Evolutionary conservation across 2,329 filamentous ascomycete species (phyloP).

Genomic region (Aspergillus ochraceus): DNA sequence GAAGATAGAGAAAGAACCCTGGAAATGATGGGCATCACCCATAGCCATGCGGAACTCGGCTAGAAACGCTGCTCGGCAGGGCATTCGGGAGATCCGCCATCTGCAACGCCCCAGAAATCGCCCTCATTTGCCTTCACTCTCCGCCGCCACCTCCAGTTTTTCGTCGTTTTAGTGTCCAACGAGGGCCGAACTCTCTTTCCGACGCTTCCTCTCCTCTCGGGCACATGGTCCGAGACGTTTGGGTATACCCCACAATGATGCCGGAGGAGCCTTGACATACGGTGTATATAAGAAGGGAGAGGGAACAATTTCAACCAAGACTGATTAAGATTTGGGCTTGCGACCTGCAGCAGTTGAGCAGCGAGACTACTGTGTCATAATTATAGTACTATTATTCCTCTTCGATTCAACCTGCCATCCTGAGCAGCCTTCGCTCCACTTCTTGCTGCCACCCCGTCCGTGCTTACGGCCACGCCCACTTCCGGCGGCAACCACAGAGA

Average conservation of each 20-base stretch:
- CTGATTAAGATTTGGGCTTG: not conserved
- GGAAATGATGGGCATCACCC: too few relatives aligned
- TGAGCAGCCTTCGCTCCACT: not conserved
- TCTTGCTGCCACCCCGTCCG: not conserved
- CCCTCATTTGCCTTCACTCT: constrained; percentile 6
- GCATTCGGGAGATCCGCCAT: constrained; percentile 25
- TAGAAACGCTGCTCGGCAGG: constrained; percentile 21
- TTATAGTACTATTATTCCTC: too few relatives aligned
- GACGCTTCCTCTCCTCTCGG: constrained; percentile 15
- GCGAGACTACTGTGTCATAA: too few relatives aligned
- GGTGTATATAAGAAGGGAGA: constrained; percentile 9
- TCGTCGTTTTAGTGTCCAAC: not conserved
- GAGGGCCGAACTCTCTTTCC: constrained; percentile 21
- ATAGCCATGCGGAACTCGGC: constrained; percentile 25
- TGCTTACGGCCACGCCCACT: not conserved
- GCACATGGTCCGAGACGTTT: constrained; percentile 7
- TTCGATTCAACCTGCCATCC: too few relatives aligned
- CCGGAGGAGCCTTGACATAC: not conserved
- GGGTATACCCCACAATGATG: constrained; percentile 6
- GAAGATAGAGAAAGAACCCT: not conserved
- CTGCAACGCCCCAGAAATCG: constrained; percentile 1
- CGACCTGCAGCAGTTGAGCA: too few relatives aligned
- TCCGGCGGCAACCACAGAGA: not conserved
- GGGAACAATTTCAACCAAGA: not conserved
- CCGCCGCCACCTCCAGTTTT: constrained; percentile 15